phyloP scores from a whole-genome alignment of 2,329 filamentous ascomycete species.

The Beauveria sp. region DNA sequence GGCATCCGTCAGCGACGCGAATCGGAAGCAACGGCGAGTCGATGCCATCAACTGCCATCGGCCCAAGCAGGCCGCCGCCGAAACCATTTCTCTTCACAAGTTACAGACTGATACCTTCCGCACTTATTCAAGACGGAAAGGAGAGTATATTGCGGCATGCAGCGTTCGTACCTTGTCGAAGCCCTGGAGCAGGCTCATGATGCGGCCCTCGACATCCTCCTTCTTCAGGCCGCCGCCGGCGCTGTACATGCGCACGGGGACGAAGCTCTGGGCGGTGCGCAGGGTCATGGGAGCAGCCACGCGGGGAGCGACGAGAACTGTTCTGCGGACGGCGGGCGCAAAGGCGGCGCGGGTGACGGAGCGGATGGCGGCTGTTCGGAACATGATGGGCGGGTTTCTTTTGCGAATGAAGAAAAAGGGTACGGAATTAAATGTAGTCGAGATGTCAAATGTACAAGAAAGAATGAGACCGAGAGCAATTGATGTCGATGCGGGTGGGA shows the following conservation, averaged over 20 bases:
- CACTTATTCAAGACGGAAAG: not conserved
- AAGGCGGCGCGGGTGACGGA: conserved; percentile 61
- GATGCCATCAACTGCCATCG: not conserved
- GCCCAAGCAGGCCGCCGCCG: not conserved
- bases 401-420: not conserved
- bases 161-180: conserved; percentile 70
- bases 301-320: conserved; percentile 43
- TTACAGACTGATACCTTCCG: too few relatives aligned
- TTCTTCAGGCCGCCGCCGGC: conserved; percentile 70
- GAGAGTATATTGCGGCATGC: conserved; percentile 32
- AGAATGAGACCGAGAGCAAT: not conserved
- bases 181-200: conserved; percentile 85
- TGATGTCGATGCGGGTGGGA: conserved; percentile 12
- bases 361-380: conserved; percentile 79
- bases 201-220: conserved; percentile 82
- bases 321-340: conserved; percentile 50
- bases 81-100: not conserved
- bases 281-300: conserved; percentile 54
- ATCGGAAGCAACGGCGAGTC: not conserved
- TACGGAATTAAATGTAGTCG: not conserved
- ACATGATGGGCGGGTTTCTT: conserved; percentile 51
- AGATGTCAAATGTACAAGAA: conserved; percentile 1
- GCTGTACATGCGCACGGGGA: conserved; percentile 77
- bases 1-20: not conserved
- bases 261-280: conserved; percentile 53